A percentile compares a stretch with the other conserved stretches of the same genome.
These are phyloP conservation scores for Penicillium sp. DNA, from an alignment of 2,329 filamentous ascomycete species.

Conservation along the genomic window DNA sequence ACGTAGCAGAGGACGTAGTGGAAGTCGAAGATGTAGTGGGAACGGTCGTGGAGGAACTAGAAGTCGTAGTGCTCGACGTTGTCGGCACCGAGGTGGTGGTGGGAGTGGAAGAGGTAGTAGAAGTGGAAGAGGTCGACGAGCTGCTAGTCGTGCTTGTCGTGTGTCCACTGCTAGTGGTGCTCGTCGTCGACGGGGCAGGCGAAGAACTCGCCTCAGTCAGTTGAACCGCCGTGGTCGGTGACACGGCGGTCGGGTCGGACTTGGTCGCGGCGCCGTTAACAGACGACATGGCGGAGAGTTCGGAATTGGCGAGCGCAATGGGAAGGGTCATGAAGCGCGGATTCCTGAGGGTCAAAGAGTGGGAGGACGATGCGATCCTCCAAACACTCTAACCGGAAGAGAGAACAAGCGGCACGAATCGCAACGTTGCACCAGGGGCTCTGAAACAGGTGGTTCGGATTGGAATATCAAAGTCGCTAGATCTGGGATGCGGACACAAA, in stretches of 20 bases:
- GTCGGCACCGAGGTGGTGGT: conserved; percentile 22
- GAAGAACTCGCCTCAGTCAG: conserved; percentile 2
- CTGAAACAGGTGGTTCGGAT: neutral
- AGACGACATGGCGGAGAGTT: neutral
- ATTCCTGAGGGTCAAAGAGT: neutral
- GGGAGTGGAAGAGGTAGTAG: conserved; percentile 13
- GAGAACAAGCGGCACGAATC: neutral
- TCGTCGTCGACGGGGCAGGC: conserved; percentile 4
- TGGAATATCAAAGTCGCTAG: neutral
- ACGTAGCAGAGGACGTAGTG: conserved; percentile 20
- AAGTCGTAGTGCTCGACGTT: conserved; percentile 23
- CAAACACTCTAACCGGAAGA: neutral
- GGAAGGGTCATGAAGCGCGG: neutral
- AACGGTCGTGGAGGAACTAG: conserved; percentile 19
- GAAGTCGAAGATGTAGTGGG: conserved; percentile 19
- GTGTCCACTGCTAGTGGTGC: conserved; percentile 9
- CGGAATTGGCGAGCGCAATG: conserved; percentile 1
- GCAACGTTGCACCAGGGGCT: neutral
- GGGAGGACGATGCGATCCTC: neutral
- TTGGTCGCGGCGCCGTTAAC: neutral
- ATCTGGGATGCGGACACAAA: neutral
- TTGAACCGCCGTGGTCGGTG: neutral
- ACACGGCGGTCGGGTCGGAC: neutral
- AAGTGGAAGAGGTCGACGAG: conserved; percentile 11
- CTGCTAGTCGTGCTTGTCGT: conserved; percentile 16